Evolutionary conservation across 148 eudicot species (phyloP), one percentile per base, ranked within the genome.

Genomic region (Beta vulgaris): DNA sequence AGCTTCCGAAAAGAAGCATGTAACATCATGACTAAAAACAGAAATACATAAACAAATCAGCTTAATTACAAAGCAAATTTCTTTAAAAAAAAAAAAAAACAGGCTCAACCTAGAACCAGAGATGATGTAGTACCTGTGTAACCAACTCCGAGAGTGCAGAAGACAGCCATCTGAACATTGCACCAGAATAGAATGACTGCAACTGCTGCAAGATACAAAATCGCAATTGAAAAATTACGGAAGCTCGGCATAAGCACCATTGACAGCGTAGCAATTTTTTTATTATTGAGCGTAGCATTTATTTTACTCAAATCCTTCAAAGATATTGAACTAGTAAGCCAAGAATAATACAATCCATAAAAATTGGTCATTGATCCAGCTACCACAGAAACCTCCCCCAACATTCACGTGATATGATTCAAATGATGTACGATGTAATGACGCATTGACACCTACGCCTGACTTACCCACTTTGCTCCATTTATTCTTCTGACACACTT

Each of bases 1-100:
- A 93, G 87, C 83, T 89, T 93, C 79, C 92, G 91, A 46, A 87
- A 89, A 51, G 98, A 91, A 3, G 98, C 94, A 43, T 93, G 98
- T 65, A 91, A 74, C 58, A 93, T 82, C 86, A 91, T 75, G 26
- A 79, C 98, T 93, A 86, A 67, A 69, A 63, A 64, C 68, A n/a
- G 13, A 26, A 29, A 9, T 11, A 28, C 40, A 13, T 37, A 36
- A 10, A 31, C 3, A 25, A 5, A 49, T 53, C 6, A 68, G 65
- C 69, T 48, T 55, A 26, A 75, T 0, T 63, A 49, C 59, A 15
- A 57, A 59, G 48, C 46, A 26, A 55, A 19, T 21, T 29, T 67
- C 35, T 28, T 25, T 18, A 34, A 4, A 59, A 66, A 40, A n/a
- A 34, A 31, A 68, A 25, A 1, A 53, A n/a, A n/a, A n/a, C n/a